Evolutionary conservation across 2,329 filamentous ascomycete genomes (phyloP).

Genomic region (Colletotrichum magnum): DNA sequence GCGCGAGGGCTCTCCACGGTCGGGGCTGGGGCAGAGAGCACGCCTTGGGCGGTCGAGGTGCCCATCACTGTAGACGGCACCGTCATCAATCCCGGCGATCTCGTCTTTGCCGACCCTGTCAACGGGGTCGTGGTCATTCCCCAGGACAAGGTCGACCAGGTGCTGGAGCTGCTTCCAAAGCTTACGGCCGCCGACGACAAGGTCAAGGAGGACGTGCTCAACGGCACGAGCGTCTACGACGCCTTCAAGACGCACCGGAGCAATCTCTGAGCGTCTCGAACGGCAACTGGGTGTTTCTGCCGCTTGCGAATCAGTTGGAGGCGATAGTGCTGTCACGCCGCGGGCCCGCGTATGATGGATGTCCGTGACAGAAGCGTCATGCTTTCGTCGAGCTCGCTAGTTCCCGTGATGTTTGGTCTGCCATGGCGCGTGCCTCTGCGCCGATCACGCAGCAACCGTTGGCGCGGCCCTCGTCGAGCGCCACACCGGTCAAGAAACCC

Average conservation of each 20-base stretch:
- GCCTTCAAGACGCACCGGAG: slow-evolving; percentile 73
- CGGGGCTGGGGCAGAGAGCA: slow-evolving; percentile 69
- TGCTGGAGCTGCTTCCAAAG: slow-evolving; percentile 72
- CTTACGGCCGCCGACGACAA: slow-evolving; percentile 67
- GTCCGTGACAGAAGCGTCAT: too few species aligned
- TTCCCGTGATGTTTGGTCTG: too few species aligned
- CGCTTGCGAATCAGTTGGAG: slow-evolving; percentile 40
- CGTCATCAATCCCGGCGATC: slow-evolving; percentile 69
- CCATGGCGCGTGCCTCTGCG: too few species aligned
- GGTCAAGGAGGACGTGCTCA: slow-evolving; percentile 75
- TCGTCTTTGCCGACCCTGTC: slow-evolving; percentile 78
- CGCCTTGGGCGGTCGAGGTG: slow-evolving; percentile 67
- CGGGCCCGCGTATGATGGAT: background rate
- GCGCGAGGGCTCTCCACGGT: slow-evolving; percentile 69
- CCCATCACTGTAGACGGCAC: slow-evolving; percentile 60
- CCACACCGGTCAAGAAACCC: slow-evolving; percentile 5
- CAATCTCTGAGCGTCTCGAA: slow-evolving; percentile 45
- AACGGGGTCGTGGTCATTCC: slow-evolving; percentile 81
- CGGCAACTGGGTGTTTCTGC: slow-evolving; percentile 23
- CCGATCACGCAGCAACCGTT: background rate
- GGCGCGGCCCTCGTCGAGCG: background rate
- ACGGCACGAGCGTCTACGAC: slow-evolving; percentile 74
- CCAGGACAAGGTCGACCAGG: slow-evolving; percentile 68
- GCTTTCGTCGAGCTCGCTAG: too few species aligned
- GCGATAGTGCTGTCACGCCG: background rate